phyloP scores from a whole-genome alignment of 2,329 filamentous ascomycete genomes.

The Fusarium staphyleae region DNA sequence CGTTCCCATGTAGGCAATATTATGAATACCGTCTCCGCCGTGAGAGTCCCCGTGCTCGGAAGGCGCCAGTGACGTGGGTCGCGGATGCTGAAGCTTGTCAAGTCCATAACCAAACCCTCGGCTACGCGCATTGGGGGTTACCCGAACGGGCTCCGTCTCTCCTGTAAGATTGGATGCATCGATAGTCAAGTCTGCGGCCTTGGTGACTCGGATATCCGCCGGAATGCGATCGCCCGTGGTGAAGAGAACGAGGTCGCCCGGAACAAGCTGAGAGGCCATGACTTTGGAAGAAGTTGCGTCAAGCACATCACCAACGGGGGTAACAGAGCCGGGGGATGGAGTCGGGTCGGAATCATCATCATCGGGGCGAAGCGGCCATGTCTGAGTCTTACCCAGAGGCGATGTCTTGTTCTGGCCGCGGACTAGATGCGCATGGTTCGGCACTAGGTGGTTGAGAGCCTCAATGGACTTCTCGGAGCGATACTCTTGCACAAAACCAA shows the following conservation, averaged over 20 bases:
- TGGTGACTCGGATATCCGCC: conserved; percentile 92
- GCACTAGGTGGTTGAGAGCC: conserved; percentile 90
- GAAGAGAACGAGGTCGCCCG: conserved; percentile 91
- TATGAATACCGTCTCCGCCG: conserved; percentile 78
- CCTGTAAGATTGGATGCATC: conserved; percentile 97
- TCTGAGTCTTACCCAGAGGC: conserved; percentile 46
- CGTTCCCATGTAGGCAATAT: conserved; percentile 98
- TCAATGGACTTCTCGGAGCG: conserved; percentile 97
- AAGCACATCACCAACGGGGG: conserved; percentile 67
- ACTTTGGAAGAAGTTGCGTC: conserved; percentile 83
- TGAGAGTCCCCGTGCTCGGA: conserved; percentile 65
- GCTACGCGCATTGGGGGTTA: conserved; percentile 68
- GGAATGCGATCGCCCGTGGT: conserved; percentile 96
- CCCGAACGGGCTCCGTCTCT: conserved; percentile 90
- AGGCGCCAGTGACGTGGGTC: conserved; percentile 52
- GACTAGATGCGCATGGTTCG: conserved; percentile 95
- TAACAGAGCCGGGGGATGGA: conserved; percentile 56
- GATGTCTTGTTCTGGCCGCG: conserved; percentile 58
- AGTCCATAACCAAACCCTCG: conserved; percentile 42
- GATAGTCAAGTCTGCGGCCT: conserved; percentile 87
- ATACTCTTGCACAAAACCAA: conserved; percentile 97
- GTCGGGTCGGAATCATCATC: conserved; percentile 56
- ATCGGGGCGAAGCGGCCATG: conserved; percentile 57
- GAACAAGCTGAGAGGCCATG: conserved; percentile 85
- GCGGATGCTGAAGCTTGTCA: conserved; percentile 41